Conservation (phyloP, 495 filamentous ascomycete genomes). For the Penicillium diatomitis region DNA sequence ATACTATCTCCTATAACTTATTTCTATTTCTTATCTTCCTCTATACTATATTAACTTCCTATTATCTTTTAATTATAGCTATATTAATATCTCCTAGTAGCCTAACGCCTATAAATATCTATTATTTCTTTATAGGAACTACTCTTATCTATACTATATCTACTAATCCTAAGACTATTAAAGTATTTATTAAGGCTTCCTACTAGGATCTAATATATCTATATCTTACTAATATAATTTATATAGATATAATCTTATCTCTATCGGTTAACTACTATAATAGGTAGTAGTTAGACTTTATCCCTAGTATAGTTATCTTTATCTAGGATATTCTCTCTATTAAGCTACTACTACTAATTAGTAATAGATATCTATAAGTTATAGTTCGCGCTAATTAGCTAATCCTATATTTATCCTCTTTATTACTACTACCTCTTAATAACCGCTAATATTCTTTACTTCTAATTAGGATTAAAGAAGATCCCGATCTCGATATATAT, state of each 20-base stretch:
- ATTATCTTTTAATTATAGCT: not conserved
- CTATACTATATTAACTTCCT: not conserved
- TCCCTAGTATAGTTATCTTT: not conserved
- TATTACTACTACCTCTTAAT: not conserved
- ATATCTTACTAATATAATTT: too few relatives aligned
- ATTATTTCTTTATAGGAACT: not conserved
- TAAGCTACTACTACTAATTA: not conserved
- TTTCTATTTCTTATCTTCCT: too few relatives aligned
- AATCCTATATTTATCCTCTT: not conserved
- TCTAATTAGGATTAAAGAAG: not conserved
- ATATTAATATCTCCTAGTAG: not conserved
- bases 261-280: not conserved
- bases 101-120: not conserved
- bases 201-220: too few relatives aligned
- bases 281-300: not conserved
- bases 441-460: not conserved
- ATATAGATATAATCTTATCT: not conserved
- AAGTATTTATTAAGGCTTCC: too few relatives aligned
- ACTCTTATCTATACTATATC: too few relatives aligned
- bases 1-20: not conserved
- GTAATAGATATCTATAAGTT: not conserved
- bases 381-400: not conserved
- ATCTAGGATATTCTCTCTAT: not conserved
- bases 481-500: not conserved
- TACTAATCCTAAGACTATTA: too few relatives aligned